Base-by-base conservation (phyloP, 1,284 basidiomycete genomes). In the Ustilago bromivora region DNA sequence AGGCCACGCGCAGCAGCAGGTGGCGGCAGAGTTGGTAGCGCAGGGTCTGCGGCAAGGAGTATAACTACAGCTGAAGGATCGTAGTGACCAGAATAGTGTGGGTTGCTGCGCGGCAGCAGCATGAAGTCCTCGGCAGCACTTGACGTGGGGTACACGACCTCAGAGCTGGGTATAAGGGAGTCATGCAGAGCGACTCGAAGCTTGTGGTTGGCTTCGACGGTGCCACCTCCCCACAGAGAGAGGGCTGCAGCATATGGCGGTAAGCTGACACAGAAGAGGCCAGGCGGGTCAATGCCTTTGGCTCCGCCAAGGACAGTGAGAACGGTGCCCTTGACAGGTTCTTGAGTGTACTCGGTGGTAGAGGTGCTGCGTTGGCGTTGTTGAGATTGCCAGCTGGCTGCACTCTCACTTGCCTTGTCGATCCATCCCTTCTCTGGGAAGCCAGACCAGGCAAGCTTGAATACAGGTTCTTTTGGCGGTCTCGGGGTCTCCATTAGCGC, bases 291-390 rank as follows among this genome's bases (percentile, higher is more conserved):
- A 47, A 91, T 88, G 3, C 60, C 60, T 32, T 76, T 51, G 36
- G 71, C 66, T 1, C 95, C 95, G 17, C 95, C 95, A 15, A 98
- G 89, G 8, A 96, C 88, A 0, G 92, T 89, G 12, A 98, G 87
- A 32, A 83, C 68, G 1, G 82, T 82, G 23, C 76, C 79, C 28
- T 67, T 68, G 57, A 65, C 17, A 2, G 73, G 47, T 28, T 46
- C 47, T 4, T 43, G 6, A 40, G 17, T 49, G 12, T 59, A 32
- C 7, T 77, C 66, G 19, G 40, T 34, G n/a, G 63, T 38, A 19
- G 73, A 68, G 2, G 61, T 15, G 3, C 31, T 52, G 28, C 62
- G 57, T 35, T 73, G 63, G 6, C 57, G 66, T 19, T 57, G 66
- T n/a, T 68, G 61, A 1, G 66, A 62, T 35, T 75, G 67, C 78